Percentiles rank a stretch among this genome's conserved stretches.
phyloP scores from a whole-genome alignment of 1,139 yeast species.

The Hemisphaericaspora subhashii region DNA sequence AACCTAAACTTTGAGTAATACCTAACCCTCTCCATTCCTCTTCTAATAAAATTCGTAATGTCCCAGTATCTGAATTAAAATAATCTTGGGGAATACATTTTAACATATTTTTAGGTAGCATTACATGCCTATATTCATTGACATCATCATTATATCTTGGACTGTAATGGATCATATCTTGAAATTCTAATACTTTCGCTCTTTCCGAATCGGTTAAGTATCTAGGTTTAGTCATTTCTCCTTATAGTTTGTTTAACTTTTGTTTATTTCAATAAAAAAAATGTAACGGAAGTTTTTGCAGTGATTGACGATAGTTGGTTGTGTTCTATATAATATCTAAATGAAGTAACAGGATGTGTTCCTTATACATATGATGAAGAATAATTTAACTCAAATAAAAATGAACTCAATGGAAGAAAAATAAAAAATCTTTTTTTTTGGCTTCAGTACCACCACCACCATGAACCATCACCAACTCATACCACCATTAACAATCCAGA shows the following conservation, averaged over 20 bases:
- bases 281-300: no score
- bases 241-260: neutral
- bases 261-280: no score
- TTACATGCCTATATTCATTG: conserved; percentile 88
- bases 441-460: no score
- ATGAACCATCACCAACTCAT: no score
- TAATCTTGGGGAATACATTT: conserved; percentile 95
- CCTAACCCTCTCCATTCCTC: conserved; percentile 99
- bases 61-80: conserved; percentile 93
- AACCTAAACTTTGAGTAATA: conserved; percentile 94
- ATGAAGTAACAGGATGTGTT: no score
- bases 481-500: no score
- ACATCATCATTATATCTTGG: conserved; percentile 89
- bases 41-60: conserved; percentile 83
- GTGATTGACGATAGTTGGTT: no score
- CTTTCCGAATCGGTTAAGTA: conserved; percentile 81
- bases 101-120: conserved; percentile 94
- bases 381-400: no score
- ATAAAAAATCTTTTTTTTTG: no score
- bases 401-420: no score
- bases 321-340: no score
- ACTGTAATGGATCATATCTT: conserved; percentile 92
- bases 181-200: conserved; percentile 84
- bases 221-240: conserved; percentile 51
- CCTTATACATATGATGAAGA: no score